Conservation (phyloP, 345 rosid genomes). For the Citrus sp. region DNA sequence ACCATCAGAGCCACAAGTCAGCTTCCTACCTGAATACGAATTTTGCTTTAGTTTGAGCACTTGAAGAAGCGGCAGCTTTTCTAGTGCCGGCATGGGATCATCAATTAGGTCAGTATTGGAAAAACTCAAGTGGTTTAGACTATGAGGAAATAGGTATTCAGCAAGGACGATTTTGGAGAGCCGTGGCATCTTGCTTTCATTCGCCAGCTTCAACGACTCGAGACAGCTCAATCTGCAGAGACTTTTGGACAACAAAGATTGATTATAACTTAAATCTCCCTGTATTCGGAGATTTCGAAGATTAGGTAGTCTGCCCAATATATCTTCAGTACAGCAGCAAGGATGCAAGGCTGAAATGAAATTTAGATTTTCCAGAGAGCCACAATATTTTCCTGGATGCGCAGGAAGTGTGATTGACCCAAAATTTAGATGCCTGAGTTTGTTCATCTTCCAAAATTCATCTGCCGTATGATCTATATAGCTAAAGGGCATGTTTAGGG, state of each 20-base stretch:
- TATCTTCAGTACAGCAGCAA: not conserved
- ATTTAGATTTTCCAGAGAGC: not conserved
- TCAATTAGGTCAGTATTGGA: not conserved
- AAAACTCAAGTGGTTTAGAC: not conserved
- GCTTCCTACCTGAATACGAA: not conserved
- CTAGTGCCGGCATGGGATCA: not conserved
- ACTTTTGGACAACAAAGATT: not conserved
- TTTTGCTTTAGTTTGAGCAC: not conserved
- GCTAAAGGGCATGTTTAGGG: not conserved
- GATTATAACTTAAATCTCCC: not conserved
- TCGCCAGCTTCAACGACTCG: not conserved
- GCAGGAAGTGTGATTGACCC: not conserved
- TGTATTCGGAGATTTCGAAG: not conserved
- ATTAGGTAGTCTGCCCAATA: not conserved
- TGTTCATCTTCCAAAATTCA: not conserved
- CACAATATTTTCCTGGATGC: not conserved
- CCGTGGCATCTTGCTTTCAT: not conserved
- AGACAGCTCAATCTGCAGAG: not conserved
- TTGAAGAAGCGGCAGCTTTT: not conserved
- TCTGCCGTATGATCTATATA: not conserved
- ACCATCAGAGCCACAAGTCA: not conserved
- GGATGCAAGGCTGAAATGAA: not conserved
- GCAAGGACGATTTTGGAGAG: not conserved
- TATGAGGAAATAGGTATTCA: not conserved
- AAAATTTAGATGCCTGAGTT: not conserved